These are phyloP conservation scores for Acacia acuminata DNA, from an alignment of 306 rosid genomes.

Conservation along the genomic window DNA sequence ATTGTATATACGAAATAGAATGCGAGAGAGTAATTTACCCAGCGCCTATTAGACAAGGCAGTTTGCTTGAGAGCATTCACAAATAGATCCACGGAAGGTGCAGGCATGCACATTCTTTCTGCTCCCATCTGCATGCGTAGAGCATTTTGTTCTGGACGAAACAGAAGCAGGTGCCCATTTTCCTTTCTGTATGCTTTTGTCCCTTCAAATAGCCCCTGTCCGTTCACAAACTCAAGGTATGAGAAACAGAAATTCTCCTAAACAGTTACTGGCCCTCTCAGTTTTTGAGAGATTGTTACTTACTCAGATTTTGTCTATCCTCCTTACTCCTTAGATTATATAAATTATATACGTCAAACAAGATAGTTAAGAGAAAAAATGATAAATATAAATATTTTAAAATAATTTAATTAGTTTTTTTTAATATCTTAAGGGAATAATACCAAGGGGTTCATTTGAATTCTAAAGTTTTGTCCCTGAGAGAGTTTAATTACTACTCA, in stretches of 20 bases:
- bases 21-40: slow-evolving; percentile 42
- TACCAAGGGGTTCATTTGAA: too few species aligned
- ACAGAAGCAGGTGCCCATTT: slow-evolving; percentile 67
- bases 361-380: too few species aligned
- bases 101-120: slow-evolving; percentile 85
- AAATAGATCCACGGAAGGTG: slow-evolving; percentile 72
- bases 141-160: slow-evolving; percentile 78
- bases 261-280: too few species aligned
- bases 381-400: too few species aligned
- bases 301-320: too few species aligned
- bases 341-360: too few species aligned
- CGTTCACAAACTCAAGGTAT: neutral
- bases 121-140: slow-evolving; percentile 75
- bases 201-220: slow-evolving; percentile 86
- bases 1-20: too few species aligned
- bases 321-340: too few species aligned
- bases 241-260: neutral
- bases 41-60: slow-evolving; percentile 69
- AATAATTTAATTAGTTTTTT: too few species aligned
- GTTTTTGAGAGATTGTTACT: too few species aligned
- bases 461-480: neutral
- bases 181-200: slow-evolving; percentile 78
- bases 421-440: too few species aligned
- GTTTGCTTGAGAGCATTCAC: slow-evolving; percentile 78
- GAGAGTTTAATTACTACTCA: neutral